Conservation (phyloP, 106 monocot genomes). For the Triglochin maritima region DNA sequence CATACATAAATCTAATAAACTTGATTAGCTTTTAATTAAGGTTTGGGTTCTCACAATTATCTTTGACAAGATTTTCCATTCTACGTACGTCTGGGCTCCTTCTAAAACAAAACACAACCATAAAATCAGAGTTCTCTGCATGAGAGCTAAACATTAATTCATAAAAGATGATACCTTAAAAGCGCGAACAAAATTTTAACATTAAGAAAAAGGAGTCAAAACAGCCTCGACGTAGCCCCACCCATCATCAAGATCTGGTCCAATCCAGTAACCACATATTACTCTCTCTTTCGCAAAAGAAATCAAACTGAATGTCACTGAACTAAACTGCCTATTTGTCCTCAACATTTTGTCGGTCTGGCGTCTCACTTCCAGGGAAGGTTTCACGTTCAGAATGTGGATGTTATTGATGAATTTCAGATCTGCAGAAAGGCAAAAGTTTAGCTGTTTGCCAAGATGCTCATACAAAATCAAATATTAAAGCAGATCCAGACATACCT, state of each 20-base stretch:
- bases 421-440: not conserved
- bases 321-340: not conserved
- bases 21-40: no score
- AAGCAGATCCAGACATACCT: not conserved
- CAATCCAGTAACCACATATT: conserved; percentile 63
- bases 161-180: no score
- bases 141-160: no score
- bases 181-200: no score
- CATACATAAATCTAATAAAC: no score
- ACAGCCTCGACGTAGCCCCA: conserved; percentile 65
- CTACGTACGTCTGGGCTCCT: no score
- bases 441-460: not conserved
- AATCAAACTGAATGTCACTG: not conserved
- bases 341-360: not conserved
- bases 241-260: conserved; percentile 65
- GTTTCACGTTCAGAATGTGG: not conserved
- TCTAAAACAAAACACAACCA: no score
- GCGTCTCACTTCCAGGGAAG: not conserved
- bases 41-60: no score
- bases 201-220: not conserved
- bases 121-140: no score
- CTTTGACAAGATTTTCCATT: no score
- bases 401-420: not conserved
- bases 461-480: no score
- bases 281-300: not conserved